These are phyloP conservation scores for Kazachstania viticola DNA, from an alignment of 805 yeast genomes.

Conservation along the genomic window DNA sequence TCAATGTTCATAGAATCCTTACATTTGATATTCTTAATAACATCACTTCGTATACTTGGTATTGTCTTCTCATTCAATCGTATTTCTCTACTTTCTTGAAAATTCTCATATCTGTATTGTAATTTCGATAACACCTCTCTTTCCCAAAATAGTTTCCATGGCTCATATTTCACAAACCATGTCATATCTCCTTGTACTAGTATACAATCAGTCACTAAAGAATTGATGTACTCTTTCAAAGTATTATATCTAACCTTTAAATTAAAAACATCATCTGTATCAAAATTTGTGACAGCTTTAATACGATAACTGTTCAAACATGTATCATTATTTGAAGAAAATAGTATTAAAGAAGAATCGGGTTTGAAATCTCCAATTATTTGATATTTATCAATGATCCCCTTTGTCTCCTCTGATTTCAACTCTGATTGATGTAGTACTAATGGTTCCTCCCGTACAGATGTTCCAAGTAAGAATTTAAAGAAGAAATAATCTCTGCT, in stretches of 20 bases:
- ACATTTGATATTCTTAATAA: background rate
- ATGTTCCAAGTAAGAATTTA: slow-evolving; percentile 20
- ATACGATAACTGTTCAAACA: slow-evolving; percentile 20
- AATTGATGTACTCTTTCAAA: slow-evolving; percentile 19
- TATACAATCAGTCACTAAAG: slow-evolving; percentile 17
- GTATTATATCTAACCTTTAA: slow-evolving; percentile 16
- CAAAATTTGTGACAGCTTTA: slow-evolving; percentile 7
- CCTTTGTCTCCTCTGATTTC: slow-evolving; percentile 2
- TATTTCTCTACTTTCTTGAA: slow-evolving; percentile 7
- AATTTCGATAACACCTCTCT: slow-evolving; percentile 11
- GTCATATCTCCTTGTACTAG: slow-evolving; percentile 18
- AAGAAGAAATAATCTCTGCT: slow-evolving; percentile 18
- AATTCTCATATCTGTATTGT: slow-evolving; percentile 14
- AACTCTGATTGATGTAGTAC: slow-evolving; percentile 13
- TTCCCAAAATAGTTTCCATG: slow-evolving; percentile 20
- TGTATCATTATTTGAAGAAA: slow-evolving; percentile 12
- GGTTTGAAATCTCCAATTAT: slow-evolving; percentile 15
- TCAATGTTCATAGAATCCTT: slow-evolving; percentile 6
- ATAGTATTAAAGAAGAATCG: slow-evolving; percentile 8
- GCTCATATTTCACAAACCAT: slow-evolving; percentile 14
- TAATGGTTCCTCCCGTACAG: slow-evolving; percentile 16
- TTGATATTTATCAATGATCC: slow-evolving; percentile 8
- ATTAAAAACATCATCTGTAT: slow-evolving; percentile 13
- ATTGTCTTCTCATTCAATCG: too few species aligned
- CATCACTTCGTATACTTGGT: too few species aligned